Evolutionary conservation across 345 rosid genomes (phyloP).

Genomic region (Citrus reticulata): DNA sequence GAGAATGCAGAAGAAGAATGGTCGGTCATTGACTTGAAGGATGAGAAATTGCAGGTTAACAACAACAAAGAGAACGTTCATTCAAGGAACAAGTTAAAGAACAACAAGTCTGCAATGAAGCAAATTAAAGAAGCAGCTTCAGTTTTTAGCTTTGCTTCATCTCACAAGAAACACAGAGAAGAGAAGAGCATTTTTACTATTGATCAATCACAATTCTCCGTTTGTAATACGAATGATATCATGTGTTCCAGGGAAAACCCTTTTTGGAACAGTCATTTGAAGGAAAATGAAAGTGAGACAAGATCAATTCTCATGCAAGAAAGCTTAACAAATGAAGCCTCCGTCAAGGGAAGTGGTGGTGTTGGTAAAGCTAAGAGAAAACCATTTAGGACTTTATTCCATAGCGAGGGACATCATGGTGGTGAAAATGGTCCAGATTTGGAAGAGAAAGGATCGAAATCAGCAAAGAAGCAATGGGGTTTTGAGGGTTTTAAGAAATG

Average conservation of each 20-base stretch:
- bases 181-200: conserved; percentile 50
- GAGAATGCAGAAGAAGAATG: conserved; percentile 57
- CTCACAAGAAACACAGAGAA: conserved; percentile 37
- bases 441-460: conserved; percentile 40
- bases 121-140: conserved; percentile 70
- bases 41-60: conserved; percentile 33
- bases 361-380: conserved; percentile 42
- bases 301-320: conserved; percentile 55
- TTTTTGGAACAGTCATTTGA: conserved; percentile 30
- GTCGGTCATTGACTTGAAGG: conserved; percentile 68
- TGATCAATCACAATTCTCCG: conserved; percentile 17
- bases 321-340: conserved; percentile 25
- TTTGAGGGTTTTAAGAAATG: conserved; percentile 61
- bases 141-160: conserved; percentile 40
- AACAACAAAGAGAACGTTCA: conserved; percentile 31
- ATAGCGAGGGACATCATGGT: conserved; percentile 18
- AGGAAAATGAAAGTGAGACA: conserved; percentile 38
- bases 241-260: conserved; percentile 38
- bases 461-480: conserved; percentile 58
- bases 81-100: conserved; percentile 37
- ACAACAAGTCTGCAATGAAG: conserved; percentile 37
- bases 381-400: conserved; percentile 47
- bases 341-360: conserved; percentile 20
- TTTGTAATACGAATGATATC: conserved; percentile 5
- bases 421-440: conserved; percentile 16